Conservation (phyloP, 1,284 basidiomycete genomes). For the Pseudozyma hubeiensis region DNA sequence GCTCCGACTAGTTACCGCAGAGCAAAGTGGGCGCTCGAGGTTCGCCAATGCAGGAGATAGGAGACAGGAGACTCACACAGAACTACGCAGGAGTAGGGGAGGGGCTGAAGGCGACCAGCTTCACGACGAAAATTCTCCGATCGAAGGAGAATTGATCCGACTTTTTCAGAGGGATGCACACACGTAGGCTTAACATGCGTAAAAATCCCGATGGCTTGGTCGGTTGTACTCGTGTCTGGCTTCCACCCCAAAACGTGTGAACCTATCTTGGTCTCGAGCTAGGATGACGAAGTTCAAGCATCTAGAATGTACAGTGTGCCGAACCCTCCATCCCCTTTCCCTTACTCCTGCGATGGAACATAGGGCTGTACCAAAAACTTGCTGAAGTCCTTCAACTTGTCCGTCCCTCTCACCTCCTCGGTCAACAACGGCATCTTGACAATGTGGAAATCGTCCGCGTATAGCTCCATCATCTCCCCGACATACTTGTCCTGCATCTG, state of each 20-base stretch:
- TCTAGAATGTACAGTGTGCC: background rate
- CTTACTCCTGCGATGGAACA: slow-evolving; percentile 46
- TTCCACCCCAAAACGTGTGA: too few species aligned
- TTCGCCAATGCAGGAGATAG: slow-evolving; percentile 9
- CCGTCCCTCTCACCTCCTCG: slow-evolving; percentile 94
- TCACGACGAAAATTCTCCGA: slow-evolving; percentile 8
- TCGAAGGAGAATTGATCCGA: background rate
- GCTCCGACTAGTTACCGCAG: too few species aligned
- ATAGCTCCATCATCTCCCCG: slow-evolving; percentile 66
- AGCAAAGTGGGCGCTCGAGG: too few species aligned
- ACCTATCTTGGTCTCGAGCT: too few species aligned
- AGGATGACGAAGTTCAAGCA: too few species aligned
- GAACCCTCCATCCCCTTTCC: background rate
- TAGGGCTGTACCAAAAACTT: slow-evolving; percentile 61
- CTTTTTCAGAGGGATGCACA: too few species aligned
- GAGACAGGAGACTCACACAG: background rate
- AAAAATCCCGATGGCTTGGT: too few species aligned
- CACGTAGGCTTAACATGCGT: too few species aligned
- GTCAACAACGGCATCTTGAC: slow-evolving; percentile 87
- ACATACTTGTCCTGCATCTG: slow-evolving; percentile 86
- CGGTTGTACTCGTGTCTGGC: too few species aligned
- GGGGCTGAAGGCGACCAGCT: background rate
- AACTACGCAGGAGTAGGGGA: background rate
- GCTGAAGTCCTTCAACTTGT: slow-evolving; percentile 80
- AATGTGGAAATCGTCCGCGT: slow-evolving; percentile 67